Evolutionary conservation across 2,329 filamentous ascomycete species (phyloP), one percentile per base, ranked within the genome.

Genomic region (Leptographium procerum): DNA sequence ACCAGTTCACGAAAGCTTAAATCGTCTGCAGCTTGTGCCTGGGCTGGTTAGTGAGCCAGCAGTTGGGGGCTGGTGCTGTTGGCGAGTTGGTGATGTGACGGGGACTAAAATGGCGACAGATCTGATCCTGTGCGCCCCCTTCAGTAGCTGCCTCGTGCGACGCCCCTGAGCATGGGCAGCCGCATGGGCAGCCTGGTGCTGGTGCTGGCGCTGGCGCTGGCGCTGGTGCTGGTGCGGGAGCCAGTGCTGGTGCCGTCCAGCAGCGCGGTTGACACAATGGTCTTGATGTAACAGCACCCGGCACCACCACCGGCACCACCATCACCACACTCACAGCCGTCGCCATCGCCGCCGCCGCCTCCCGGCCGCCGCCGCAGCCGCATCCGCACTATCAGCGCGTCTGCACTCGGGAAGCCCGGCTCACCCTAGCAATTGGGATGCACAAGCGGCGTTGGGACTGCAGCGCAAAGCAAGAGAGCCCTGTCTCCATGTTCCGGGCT

Each of bases 31-130:
- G 57, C 14, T 31, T 34, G n/a, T 58, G 24, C 29, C 43, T 55
- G 22, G 40, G 24, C 36, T 48, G 51, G 28, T 26, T 58, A 54
- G 47, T 34, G 45, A 40, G 29, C 26, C 45, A 36, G 13, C 51
- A 29, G n/a, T 47, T n/a, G 45, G 24, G n/a, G 31, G 22, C 13
- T 56, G 52, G 43, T 59, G 45, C n/a, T 55, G 47, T 56, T 56
- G 53, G 57, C 33, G 52, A 56, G 47, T 53, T 52, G 53, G 57
- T 54, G 57, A 59, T 59, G 57, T 59, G 57, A 59, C 57, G 57
- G 57, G 29, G 57, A 56, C 57, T 59, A 59, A 59, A 59, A 56
- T 59, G 57, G 57, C 52, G 29, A 56, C 52, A 59, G 57, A 59
- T 59, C 56, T 54, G 34, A 22, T 33, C 55, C 45, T 52, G 24